phyloP scores from a whole-genome alignment of 768 basidiomycete genomes.

The Terana coerulea region DNA sequence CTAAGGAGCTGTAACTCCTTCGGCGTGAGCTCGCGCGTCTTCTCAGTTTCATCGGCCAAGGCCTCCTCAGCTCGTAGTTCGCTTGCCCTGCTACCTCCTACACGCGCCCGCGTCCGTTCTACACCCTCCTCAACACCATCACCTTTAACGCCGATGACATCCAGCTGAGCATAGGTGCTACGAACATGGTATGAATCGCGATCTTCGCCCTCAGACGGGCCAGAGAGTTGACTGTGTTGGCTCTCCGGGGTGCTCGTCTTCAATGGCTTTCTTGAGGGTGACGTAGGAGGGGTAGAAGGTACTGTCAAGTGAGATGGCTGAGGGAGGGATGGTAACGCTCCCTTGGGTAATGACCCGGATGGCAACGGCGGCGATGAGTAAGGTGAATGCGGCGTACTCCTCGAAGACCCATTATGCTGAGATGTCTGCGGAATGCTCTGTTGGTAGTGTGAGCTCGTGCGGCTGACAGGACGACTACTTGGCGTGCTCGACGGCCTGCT shows the following conservation, averaged over 20 bases:
- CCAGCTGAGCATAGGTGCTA: conserved; percentile 86
- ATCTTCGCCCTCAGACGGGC: conserved; percentile 79
- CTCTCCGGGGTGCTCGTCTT: conserved; percentile 39
- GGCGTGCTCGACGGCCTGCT: conserved; percentile 11
- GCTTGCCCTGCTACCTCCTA: conserved; percentile 50
- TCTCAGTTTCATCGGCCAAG: conserved; percentile 55
- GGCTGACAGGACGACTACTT: conserved; percentile 1
- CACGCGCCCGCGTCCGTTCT: conserved; percentile 83
- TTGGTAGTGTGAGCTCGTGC: conserved; percentile 6
- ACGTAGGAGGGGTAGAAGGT: conserved; percentile 23
- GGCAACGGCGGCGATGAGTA: conserved; percentile 9
- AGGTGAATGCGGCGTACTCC: neutral
- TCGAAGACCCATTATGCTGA: neutral
- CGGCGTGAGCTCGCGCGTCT: conserved; percentile 60
- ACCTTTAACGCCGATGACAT: conserved; percentile 84
- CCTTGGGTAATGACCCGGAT: conserved; percentile 10
- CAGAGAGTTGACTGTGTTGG: conserved; percentile 55
- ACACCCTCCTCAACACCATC: conserved; percentile 94
- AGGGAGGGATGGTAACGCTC: conserved; percentile 3
- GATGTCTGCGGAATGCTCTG: neutral
- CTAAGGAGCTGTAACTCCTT: conserved; percentile 70
- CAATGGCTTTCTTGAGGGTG: conserved; percentile 34
- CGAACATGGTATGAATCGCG: conserved; percentile 80
- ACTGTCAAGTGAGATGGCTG: conserved; percentile 16
- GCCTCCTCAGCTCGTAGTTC: conserved; percentile 57